These are phyloP conservation scores for Asterochloris erici DNA, from an alignment of 139 green algal species.

Conservation along the genomic window DNA sequence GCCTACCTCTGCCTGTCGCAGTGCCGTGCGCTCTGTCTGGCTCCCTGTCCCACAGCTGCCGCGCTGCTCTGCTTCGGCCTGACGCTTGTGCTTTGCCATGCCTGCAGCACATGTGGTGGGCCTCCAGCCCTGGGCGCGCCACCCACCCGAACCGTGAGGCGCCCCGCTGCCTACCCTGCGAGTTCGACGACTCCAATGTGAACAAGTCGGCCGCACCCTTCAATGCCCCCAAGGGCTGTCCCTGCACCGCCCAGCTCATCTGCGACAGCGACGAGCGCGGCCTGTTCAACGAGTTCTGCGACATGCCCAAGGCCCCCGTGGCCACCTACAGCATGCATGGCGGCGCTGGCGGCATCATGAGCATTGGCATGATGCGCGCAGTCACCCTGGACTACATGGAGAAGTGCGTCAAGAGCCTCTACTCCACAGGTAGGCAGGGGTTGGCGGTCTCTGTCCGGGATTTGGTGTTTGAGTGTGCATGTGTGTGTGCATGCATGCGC, in stretches of 20 bases:
- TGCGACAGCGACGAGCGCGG: conserved; percentile 17
- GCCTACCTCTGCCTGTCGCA: too few species aligned
- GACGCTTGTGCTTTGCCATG: too few species aligned
- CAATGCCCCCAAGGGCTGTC: conserved; percentile 27
- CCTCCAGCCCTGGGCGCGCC: not conserved
- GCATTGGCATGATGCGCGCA: conserved; percentile 27
- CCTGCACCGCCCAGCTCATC: conserved; percentile 29
- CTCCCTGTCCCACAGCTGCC: too few species aligned
- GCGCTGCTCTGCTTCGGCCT: too few species aligned
- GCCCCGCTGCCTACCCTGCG: conserved; percentile 33
- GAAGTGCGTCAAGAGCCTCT: conserved; percentile 23
- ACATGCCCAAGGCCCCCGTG: conserved; percentile 18
- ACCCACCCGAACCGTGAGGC: conserved; percentile 15
- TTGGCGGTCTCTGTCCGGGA: not conserved
- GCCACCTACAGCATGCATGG: conserved; percentile 23
- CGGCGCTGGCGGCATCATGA: conserved; percentile 27
- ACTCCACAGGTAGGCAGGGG: conserved; percentile 20
- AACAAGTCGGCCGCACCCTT: not conserved
- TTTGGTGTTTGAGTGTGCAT: not conserved
- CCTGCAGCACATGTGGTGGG: conserved; percentile 23
- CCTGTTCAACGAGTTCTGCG: conserved; percentile 28
- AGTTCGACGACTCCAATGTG: conserved; percentile 19
- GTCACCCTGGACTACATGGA: conserved; percentile 24
- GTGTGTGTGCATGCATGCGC: too few species aligned
- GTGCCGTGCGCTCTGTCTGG: too few species aligned